Evolutionary conservation across 2,329 filamentous ascomycete genomes (phyloP), one percentile per base, ranked within the genome.

Genomic region (Alternaria panax): DNA sequence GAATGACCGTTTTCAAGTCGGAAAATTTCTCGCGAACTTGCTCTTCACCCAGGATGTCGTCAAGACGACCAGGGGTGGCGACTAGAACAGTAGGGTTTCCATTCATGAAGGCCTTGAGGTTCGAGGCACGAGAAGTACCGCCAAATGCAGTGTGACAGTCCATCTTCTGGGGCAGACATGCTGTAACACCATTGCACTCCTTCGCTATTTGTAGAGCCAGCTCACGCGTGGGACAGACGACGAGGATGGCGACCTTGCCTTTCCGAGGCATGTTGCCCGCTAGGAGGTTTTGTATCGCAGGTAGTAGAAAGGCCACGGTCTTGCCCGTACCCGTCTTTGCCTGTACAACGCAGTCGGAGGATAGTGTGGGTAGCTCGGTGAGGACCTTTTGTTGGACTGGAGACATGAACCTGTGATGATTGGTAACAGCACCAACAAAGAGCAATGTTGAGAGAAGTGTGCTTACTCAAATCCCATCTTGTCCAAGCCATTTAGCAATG

Each of bases 341-440:
- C 63, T 85, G 84, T 30, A 85, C 85, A 32, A 86, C 80, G 62
- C 83, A 85, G 67, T 86, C 84, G 46, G 80, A 80, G 38, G 78
- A 79, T 71, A 81, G 80, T 38, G 71, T 77, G 7, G 83, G 83
- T 25, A 86, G 76, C 60, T 84, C 80, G 3, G 76, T 81, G 56
- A 86, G 73, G 6, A 85, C 83, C 68, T 82, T 82, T 51, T 84
- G 80, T 65, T 86, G 84, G 12, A 86, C 84, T 3, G 84, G 82
- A 7, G 82, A 83, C 83, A 85, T 85, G 64, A 70, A 78, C 47
- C 76, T 79, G 55, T 41, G 20, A 16, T 30, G 5, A 57, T 67
- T 54, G 71, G 68, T 48, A n/a, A 52, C 12, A 2, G 50, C 36
- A 18, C 25, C 27, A 7, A 12, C 24, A 42, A 30, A 18, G 24